These are phyloP conservation scores for Ophiorrhiza pumila DNA, from an alignment of 257 asterid species.

Conservation along the genomic window DNA sequence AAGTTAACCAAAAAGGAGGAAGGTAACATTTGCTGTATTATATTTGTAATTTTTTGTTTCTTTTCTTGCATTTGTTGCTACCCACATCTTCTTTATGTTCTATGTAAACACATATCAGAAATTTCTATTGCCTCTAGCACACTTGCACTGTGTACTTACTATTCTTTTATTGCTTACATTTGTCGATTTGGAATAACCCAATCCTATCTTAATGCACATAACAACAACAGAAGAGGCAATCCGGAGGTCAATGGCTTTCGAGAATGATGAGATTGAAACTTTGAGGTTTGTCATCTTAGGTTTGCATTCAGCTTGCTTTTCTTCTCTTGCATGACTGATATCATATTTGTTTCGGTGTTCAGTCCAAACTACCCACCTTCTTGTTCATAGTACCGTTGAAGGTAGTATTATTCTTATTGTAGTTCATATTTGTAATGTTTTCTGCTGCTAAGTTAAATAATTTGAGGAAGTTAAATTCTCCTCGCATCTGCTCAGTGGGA, in stretches of 20 bases:
- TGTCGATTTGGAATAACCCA: not conserved
- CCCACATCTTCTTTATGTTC: not conserved
- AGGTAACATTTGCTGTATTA: slow-evolving; percentile 43
- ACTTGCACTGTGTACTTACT: not conserved
- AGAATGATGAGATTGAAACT: slow-evolving; percentile 58
- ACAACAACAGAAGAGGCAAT: slow-evolving; percentile 70
- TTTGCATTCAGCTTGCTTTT: not conserved
- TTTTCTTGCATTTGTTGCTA: not conserved
- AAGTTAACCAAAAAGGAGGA: slow-evolving; percentile 69
- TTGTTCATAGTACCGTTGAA: not conserved
- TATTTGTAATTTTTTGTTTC: not conserved
- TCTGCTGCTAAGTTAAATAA: not conserved
- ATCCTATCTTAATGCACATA: slow-evolving; percentile 8
- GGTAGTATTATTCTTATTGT: not conserved
- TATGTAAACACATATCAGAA: not conserved
- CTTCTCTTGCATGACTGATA: not conserved
- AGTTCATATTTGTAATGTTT: not conserved
- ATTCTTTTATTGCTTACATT: not conserved
- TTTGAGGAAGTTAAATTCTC: not conserved
- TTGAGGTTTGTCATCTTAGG: slow-evolving; percentile 55
- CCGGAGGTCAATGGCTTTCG: slow-evolving; percentile 72
- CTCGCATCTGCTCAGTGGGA: not conserved
- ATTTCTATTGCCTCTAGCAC: not conserved
- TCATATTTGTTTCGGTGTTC: not conserved
- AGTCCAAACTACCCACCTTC: not conserved